phyloP scores from a whole-genome alignment of 2,329 filamentous ascomycete genomes.

The Aspergillus proliferans region DNA sequence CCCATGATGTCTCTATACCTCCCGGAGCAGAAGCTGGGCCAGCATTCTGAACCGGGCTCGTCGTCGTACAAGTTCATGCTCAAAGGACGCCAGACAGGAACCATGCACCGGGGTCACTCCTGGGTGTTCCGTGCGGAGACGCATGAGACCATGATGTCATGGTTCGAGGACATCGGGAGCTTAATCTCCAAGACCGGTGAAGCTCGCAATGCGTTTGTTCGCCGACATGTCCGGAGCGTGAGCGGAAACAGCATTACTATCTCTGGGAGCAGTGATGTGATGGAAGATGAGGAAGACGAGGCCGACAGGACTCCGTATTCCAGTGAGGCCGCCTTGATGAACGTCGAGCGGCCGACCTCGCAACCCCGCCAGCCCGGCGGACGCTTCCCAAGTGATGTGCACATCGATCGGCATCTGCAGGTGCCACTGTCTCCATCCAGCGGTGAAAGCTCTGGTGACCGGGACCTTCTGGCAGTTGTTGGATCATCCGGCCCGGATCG shows the following conservation, averaged over 20 bases:
- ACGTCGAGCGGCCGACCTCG: slow-evolving; percentile 32
- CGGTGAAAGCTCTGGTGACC: slow-evolving; percentile 66
- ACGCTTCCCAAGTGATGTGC: slow-evolving; percentile 90
- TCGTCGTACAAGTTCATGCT: slow-evolving; percentile 98
- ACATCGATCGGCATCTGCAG: slow-evolving; percentile 80
- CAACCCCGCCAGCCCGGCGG: slow-evolving; percentile 74
- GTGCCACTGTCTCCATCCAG: slow-evolving; percentile 74
- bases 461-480: slow-evolving; percentile 55
- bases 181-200: slow-evolving; percentile 84
- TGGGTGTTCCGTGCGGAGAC: slow-evolving; percentile 64
- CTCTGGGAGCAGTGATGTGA: slow-evolving; percentile 68
- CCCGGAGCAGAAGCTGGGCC: slow-evolving; percentile 89
- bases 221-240: slow-evolving; percentile 69
- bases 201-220: slow-evolving; percentile 81
- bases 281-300: slow-evolving; percentile 63
- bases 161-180: slow-evolving; percentile 87
- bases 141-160: slow-evolving; percentile 93
- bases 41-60: slow-evolving; percentile 73
- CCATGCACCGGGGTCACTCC: slow-evolving; percentile 74
- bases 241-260: slow-evolving; percentile 59
- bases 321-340: slow-evolving; percentile 44
- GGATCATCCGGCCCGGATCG: slow-evolving; percentile 32
- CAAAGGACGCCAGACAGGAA: slow-evolving; percentile 87
- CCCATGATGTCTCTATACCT: slow-evolving; percentile 96
- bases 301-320: slow-evolving; percentile 61